Evolutionary conservation across 2,329 filamentous ascomycete genomes (phyloP), one percentile per base, ranked within the genome.

Genomic region (Hypoxylon sp.): DNA sequence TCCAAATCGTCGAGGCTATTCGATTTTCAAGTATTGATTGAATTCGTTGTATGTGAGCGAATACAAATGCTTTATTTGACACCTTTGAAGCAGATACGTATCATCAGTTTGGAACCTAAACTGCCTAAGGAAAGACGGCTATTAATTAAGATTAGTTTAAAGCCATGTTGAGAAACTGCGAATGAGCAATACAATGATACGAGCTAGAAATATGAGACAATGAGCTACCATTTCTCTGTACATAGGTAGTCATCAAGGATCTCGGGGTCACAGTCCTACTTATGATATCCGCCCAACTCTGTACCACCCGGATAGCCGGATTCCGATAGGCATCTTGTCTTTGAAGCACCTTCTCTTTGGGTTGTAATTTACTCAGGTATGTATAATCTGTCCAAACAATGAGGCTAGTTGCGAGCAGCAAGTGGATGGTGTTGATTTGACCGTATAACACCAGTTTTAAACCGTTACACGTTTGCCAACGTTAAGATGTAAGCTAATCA

Each of bases 401-500:
- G 23, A 28, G 14, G 13, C 1, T 49, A 6, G 14, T 17, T 5
- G 21, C 9, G 28, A 21, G 5, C 5, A 21, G 19, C 25, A 30
- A 30, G 21, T 14, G 32, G 28, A 34, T 51, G 25, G 48, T 13
- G 7, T 34, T 10, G 14, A 32, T 9, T 19, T 32, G 38, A 10
- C 17, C 17, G 38, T 21, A 43, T 21, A 43, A 5, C 2, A 11
- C 9, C 17, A 21, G 38, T 17, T 10, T 21, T 43, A 11, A 21
- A 38, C 6, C 7, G 28, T 30, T 30, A 7, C 28, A 19, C 36
- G 7, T 21, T 2, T 49, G 45, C 14, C 45, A 17, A 28, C 45
- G 13, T 49, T 11, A 43, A 9, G 14, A 25, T 52, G 30, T n/a
- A 52, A 21, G 49, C 30, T 21, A 11, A 30, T 52, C 49, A 52